Percentiles rank a stretch among this genome's conserved stretches.
Evolutionary conservation across 129 eudicot species (phyloP).

Genomic region (Pulicaria dysenterica): DNA sequence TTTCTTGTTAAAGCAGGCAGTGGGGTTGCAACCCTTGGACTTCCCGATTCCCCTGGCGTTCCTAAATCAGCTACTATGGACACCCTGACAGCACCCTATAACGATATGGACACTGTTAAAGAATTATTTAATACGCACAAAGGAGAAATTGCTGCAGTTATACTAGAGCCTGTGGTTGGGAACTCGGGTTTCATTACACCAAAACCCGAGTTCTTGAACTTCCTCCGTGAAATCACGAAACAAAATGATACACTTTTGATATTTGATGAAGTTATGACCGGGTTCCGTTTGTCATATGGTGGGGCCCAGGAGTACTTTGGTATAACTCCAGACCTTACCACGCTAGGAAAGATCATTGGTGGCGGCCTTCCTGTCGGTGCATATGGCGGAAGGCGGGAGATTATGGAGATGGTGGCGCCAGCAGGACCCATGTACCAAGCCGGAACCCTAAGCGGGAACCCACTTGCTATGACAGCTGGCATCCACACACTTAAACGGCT

Average conservation of each 20-base stretch:
- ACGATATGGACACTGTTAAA: constrained; percentile 59
- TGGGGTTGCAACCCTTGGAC: constrained; percentile 96
- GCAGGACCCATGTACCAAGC: constrained; percentile 99
- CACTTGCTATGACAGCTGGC: constrained; percentile 97
- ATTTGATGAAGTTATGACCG: constrained; percentile 92
- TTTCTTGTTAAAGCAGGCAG: constrained; percentile 96
- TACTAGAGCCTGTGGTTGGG: constrained; percentile 94
- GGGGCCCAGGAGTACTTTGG: constrained; percentile 90
- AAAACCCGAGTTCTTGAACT: constrained; percentile 62
- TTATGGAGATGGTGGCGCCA: constrained; percentile 99
- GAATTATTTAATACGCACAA: constrained; percentile 58
- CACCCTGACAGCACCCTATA: constrained; percentile 83
- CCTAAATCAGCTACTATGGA: constrained; percentile 67
- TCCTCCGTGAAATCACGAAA: constrained; percentile 60
- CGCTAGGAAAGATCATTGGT: constrained; percentile 76
- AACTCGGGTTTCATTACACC: constrained; percentile 94
- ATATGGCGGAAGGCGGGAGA: constrained; percentile 87
- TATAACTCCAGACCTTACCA: constrained; percentile 77
- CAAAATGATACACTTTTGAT: constrained; percentile 63
- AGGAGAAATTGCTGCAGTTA: constrained; percentile 86
- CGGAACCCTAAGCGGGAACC: constrained; percentile 91
- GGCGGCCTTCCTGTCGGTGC: constrained; percentile 96
- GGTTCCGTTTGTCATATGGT: constrained; percentile 82
- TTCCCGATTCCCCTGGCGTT: constrained; percentile 97
- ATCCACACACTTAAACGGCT: constrained; percentile 86